phyloP scores from a whole-genome alignment of 2,329 filamentous ascomycete species.

The Cladosporium phlei region DNA sequence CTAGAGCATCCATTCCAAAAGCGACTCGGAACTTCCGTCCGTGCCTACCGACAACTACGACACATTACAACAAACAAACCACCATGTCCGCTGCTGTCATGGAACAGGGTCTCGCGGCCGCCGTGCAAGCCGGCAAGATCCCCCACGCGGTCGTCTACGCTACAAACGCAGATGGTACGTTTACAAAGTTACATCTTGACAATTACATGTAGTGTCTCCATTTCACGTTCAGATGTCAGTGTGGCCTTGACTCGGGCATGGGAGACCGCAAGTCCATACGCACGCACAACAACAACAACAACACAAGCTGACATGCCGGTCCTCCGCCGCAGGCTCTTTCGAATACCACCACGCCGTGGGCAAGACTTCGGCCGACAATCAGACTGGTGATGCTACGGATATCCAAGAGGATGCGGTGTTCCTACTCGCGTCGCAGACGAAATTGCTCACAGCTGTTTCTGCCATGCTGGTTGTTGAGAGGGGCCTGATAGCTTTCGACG shows the following conservation, averaged over 20 bases:
- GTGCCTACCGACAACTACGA: no score
- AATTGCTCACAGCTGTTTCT: constrained; percentile 49
- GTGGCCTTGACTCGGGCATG: no score
- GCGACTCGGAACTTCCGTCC: no score
- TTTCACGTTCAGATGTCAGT: no score
- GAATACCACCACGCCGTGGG: constrained; percentile 30
- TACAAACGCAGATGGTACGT: constrained; percentile 25
- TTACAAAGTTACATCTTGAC: not conserved
- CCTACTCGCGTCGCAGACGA: constrained; percentile 35
- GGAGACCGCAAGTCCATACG: not conserved
- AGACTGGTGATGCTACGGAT: constrained; percentile 17
- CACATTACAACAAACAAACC: no score
- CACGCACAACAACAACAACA: not conserved
- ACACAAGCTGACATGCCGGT: not conserved
- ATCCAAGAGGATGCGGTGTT: constrained; percentile 29
- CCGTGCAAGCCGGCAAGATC: constrained; percentile 28
- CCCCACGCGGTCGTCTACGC: constrained; percentile 29
- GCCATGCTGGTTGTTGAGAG: constrained; percentile 53
- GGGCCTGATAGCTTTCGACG: constrained; percentile 44
- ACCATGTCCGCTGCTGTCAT: no score
- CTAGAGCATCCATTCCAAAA: no score
- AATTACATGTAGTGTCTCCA: not conserved
- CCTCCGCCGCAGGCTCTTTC: constrained; percentile 21
- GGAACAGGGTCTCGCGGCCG: constrained; percentile 28
- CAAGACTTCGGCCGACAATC: constrained; percentile 14